phyloP scores from a whole-genome alignment of 2,329 filamentous ascomycete species.

The Calycina marina region DNA sequence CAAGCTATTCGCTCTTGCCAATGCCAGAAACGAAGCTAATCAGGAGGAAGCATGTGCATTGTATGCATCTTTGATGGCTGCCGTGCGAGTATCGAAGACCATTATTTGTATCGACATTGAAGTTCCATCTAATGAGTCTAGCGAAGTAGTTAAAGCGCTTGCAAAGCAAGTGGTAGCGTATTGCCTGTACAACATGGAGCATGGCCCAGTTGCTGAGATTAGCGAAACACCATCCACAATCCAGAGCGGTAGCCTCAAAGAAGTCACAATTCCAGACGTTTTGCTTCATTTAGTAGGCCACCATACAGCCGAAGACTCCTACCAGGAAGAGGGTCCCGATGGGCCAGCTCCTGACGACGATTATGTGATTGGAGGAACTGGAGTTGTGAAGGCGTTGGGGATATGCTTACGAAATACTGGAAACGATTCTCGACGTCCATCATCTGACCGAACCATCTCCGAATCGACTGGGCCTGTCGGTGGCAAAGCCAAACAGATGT shows the following conservation, averaged over 20 bases:
- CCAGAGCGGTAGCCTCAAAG: slow-evolving; percentile 30
- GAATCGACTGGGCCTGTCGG: slow-evolving; percentile 14
- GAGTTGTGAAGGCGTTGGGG: slow-evolving; percentile 83
- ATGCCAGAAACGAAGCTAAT: slow-evolving; percentile 59
- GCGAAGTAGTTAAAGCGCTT: slow-evolving; percentile 80
- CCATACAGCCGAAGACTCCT: slow-evolving; percentile 31
- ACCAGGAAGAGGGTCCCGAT: slow-evolving; percentile 46
- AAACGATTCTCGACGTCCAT: slow-evolving; percentile 39
- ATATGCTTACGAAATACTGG: slow-evolving; percentile 77
- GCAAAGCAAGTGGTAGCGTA: slow-evolving; percentile 93
- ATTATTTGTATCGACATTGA: slow-evolving; percentile 88
- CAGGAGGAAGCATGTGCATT: slow-evolving; percentile 92
- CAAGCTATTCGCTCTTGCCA: slow-evolving; percentile 53
- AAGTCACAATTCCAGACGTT: slow-evolving; percentile 62
- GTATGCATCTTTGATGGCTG: slow-evolving; percentile 82
- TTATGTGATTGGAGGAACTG: slow-evolving; percentile 90
- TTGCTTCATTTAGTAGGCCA: slow-evolving; percentile 77
- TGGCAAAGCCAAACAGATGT: slow-evolving; percentile 73
- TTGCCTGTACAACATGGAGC: slow-evolving; percentile 81
- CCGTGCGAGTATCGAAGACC: slow-evolving; percentile 67
- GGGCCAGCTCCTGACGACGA: slow-evolving; percentile 73
- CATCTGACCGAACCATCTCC: slow-evolving; percentile 15
- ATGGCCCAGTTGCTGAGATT: slow-evolving; percentile 52
- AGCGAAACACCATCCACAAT: slow-evolving; percentile 23
- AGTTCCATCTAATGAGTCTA: slow-evolving; percentile 65